These are phyloP conservation scores for Annulohypoxylon moriforme DNA, from an alignment of 495 filamentous ascomycete genomes.

Conservation along the genomic window DNA sequence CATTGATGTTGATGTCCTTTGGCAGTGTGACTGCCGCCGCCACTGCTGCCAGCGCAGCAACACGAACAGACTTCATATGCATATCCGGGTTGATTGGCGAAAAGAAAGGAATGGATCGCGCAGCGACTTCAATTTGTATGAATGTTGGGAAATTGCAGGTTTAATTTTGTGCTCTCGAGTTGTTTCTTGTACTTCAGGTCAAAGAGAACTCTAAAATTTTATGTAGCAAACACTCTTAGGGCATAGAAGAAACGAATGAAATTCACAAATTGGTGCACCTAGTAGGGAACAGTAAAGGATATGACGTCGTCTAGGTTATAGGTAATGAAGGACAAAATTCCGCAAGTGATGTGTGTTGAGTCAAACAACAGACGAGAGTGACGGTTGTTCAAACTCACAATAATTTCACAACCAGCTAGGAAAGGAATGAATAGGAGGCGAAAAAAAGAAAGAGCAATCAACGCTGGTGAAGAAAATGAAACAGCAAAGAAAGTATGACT, in stretches of 20 bases:
- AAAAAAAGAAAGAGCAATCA: constrained; percentile 34
- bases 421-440: constrained; percentile 23
- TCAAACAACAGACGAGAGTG: constrained; percentile 19
- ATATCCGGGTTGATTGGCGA: constrained; percentile 16
- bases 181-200: constrained; percentile 25
- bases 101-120: constrained; percentile 33
- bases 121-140: constrained; percentile 25
- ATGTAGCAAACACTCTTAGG: constrained; percentile 5
- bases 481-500: constrained; percentile 32
- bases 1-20: constrained; percentile 57
- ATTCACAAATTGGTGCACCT: background rate
- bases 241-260: constrained; percentile 22
- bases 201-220: constrained; percentile 18
- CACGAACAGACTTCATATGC: constrained; percentile 49
- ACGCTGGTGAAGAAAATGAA: constrained; percentile 26
- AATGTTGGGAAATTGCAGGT: constrained; percentile 31
- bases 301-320: constrained; percentile 21
- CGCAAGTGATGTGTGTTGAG: constrained; percentile 5
- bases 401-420: constrained; percentile 4
- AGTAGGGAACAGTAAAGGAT: constrained; percentile 9
- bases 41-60: constrained; percentile 46
- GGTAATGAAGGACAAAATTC: constrained; percentile 17
- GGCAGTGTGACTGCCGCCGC: constrained; percentile 49
- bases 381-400: constrained; percentile 29
- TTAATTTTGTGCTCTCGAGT: constrained; percentile 24